Conservation (phyloP, 2,329 filamentous ascomycete species). For the Arachnomyces sp. region DNA sequence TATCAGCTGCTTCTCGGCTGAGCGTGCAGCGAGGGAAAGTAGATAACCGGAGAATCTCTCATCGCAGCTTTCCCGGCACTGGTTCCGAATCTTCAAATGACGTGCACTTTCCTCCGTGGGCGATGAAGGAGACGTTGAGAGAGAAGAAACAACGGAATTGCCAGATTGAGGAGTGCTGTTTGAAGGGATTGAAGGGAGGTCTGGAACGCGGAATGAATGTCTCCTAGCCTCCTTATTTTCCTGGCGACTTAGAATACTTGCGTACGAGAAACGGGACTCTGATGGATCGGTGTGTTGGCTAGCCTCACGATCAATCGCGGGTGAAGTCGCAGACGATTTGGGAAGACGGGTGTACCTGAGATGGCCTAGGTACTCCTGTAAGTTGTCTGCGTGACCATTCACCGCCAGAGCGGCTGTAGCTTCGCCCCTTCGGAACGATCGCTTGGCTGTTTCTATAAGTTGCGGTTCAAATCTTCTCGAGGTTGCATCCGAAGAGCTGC, state of each 20-base stretch:
- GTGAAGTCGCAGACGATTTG: background rate
- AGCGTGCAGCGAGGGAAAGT: slow-evolving; percentile 68
- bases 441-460: slow-evolving; percentile 69
- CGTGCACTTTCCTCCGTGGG: slow-evolving; percentile 14
- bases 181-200: slow-evolving; percentile 53
- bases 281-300: slow-evolving; percentile 7
- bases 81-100: slow-evolving; percentile 14
- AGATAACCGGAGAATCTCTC: slow-evolving; percentile 68
- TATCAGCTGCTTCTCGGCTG: slow-evolving; percentile 70
- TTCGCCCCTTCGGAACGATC: slow-evolving; percentile 61
- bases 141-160: slow-evolving; percentile 17
- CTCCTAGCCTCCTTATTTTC: slow-evolving; percentile 23
- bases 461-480: slow-evolving; percentile 61
- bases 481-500: slow-evolving; percentile 9
- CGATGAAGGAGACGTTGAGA: slow-evolving; percentile 17
- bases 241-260: slow-evolving; percentile 31
- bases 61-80: slow-evolving; percentile 54
- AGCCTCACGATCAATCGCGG: slow-evolving; percentile 10
- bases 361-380: slow-evolving; percentile 50
- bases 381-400: slow-evolving; percentile 24
- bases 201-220: slow-evolving; percentile 54
- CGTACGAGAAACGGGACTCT: slow-evolving; percentile 39
- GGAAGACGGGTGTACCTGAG: slow-evolving; percentile 13
- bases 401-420: slow-evolving; percentile 47
- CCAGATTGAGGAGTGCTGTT: slow-evolving; percentile 46